A percentile compares a stretch with the other conserved stretches of the same genome.
phyloP scores from a whole-genome alignment of 371 early-diverging fungal species.

The Cokeromyces recurvatus region DNA sequence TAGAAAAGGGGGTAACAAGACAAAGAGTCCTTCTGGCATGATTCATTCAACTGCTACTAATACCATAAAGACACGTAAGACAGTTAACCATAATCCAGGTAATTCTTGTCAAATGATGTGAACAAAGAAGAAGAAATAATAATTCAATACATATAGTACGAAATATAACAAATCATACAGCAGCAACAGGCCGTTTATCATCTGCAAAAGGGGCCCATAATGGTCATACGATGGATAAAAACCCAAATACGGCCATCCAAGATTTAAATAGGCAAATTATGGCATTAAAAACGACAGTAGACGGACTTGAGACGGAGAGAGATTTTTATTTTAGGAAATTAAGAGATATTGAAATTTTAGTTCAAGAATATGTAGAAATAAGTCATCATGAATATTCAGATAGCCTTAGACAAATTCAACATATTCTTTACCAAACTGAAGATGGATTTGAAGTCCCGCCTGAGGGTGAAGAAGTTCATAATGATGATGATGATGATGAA shows the following conservation, averaged over 20 bases:
- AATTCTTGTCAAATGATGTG: neutral
- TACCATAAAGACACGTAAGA: constrained; percentile 18
- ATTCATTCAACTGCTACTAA: constrained; percentile 15
- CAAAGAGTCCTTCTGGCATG: constrained; percentile 29
- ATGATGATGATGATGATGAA: constrained; percentile 45
- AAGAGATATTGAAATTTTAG: constrained; percentile 85
- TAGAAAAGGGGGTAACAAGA: constrained; percentile 83
- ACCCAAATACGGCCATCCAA: too few relatives aligned
- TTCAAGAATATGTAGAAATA: constrained; percentile 65
- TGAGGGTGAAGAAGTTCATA: constrained; percentile 27
- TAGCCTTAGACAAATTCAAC: constrained; percentile 73
- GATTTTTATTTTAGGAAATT: constrained; percentile 93
- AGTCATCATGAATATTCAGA: constrained; percentile 20
- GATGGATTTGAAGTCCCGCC: constrained; percentile 47
- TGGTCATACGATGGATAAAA: too few relatives aligned
- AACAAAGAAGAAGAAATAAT: too few relatives aligned
- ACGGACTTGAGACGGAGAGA: constrained; percentile 87
- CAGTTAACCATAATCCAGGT: constrained; percentile 1
- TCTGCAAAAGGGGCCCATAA: constrained; percentile 29
- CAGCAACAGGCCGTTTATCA: constrained; percentile 15
- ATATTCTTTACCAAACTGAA: constrained; percentile 84
- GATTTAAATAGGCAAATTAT: constrained; percentile 68
- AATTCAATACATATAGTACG: too few relatives aligned
- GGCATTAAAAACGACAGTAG: constrained; percentile 74
- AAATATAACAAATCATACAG: constrained; percentile 12